Percentiles rank a stretch among this genome's conserved stretches.
Conservation (phyloP, 257 asterid genomes). For the Solanum appendiculatum region DNA sequence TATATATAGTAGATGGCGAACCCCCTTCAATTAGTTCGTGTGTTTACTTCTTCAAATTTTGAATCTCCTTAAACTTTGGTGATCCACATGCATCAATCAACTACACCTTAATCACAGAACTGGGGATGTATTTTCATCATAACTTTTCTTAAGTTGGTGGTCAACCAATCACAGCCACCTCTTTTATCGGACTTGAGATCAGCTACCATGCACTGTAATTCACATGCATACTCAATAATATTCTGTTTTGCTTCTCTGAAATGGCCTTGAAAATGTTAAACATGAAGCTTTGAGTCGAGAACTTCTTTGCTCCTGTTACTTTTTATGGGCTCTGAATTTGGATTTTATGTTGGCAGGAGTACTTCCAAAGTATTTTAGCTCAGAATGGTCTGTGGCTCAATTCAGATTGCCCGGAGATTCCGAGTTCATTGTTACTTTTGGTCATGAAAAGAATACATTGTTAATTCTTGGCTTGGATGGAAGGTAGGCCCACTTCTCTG, state of each 20-base stretch:
- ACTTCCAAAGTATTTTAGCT: conserved; percentile 88
- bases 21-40: too few relatives aligned
- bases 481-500: conserved; percentile 35
- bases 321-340: not conserved
- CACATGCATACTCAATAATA: not conserved
- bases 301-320: not conserved
- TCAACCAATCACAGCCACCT: not conserved
- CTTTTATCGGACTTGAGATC: not conserved
- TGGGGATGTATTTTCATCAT: not conserved
- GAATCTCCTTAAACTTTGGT: too few relatives aligned
- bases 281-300: not conserved
- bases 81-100: not conserved
- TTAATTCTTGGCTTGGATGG: conserved; percentile 70
- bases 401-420: conserved; percentile 64
- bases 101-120: not conserved
- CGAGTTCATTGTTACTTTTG: conserved; percentile 61
- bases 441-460: conserved; percentile 53
- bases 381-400: conserved; percentile 98
- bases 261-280: not conserved
- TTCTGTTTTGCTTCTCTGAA: not conserved
- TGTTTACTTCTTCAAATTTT: too few relatives aligned
- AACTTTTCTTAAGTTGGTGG: not conserved
- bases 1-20: too few relatives aligned
- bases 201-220: not conserved
- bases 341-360: conserved; percentile 43